Evolutionary conservation across 345 rosid species (phyloP).

Genomic region (Sisymbrium altissimum): DNA sequence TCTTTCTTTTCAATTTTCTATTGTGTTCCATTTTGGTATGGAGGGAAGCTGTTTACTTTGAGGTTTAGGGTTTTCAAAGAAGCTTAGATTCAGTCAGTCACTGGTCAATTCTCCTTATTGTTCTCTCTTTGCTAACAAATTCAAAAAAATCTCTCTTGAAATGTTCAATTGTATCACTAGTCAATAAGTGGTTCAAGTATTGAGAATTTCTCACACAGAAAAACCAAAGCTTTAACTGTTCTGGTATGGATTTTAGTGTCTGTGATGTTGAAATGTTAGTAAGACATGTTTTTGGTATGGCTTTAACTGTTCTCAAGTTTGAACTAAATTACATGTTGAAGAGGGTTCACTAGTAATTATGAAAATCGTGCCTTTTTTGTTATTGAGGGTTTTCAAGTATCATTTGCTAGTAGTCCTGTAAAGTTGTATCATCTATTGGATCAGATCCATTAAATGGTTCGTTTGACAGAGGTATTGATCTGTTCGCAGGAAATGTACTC

Average conservation of each 20-base stretch:
- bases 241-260: no score
- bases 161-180: no score
- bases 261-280: background rate
- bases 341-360: background rate
- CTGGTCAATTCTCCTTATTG: background rate
- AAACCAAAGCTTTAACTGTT: no score
- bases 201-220: no score
- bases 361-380: background rate
- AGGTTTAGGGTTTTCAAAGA: constrained; percentile 24
- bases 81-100: background rate
- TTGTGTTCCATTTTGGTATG: background rate
- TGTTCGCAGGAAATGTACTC: constrained; percentile 86
- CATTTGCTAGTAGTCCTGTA: background rate
- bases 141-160: no score
- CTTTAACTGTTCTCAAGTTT: background rate
- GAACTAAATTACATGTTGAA: background rate
- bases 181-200: no score
- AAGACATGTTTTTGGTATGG: background rate
- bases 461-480: constrained; percentile 8
- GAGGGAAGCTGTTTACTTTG: constrained; percentile 1
- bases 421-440: background rate
- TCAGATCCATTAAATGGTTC: background rate
- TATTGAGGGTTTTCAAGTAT: background rate
- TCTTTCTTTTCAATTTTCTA: background rate
- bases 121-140: background rate